phyloP scores from a whole-genome alignment of 2,329 filamentous ascomycete genomes.

The Alternaria sp. region DNA sequence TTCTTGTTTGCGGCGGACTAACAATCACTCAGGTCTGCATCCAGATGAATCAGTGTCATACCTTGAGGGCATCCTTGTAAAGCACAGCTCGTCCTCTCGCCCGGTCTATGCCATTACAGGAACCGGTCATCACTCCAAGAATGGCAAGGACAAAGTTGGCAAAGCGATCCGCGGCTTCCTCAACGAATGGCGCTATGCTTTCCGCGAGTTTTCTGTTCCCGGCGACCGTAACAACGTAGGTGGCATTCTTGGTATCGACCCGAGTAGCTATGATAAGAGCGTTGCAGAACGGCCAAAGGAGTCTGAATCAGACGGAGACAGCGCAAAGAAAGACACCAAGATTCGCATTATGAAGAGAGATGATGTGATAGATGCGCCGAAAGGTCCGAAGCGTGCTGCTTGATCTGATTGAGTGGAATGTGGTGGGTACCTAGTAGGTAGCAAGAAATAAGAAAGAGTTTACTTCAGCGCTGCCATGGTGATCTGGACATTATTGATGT shows the following conservation, averaged over 20 bases:
- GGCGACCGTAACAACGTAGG: slow-evolving; percentile 88
- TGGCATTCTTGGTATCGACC: slow-evolving; percentile 70
- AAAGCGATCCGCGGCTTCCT: slow-evolving; percentile 90
- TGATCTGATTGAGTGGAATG: slow-evolving; percentile 23
- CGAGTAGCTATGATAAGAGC: slow-evolving; percentile 65
- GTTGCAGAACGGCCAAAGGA: slow-evolving; percentile 49
- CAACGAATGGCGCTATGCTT: slow-evolving; percentile 95
- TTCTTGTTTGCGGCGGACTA: slow-evolving; percentile 8
- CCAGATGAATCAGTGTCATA: slow-evolving; percentile 97
- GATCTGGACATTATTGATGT: not conserved
- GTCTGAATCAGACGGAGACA: slow-evolving; percentile 39
- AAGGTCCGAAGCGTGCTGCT: slow-evolving; percentile 46
- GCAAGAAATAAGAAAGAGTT: slow-evolving; percentile 42
- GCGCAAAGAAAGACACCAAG: slow-evolving; percentile 46
- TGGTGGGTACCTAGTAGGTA: slow-evolving; percentile 30
- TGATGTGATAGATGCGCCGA: slow-evolving; percentile 48
- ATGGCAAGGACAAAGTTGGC: slow-evolving; percentile 97
- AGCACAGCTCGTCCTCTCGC: slow-evolving; percentile 74
- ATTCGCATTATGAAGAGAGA: slow-evolving; percentile 52
- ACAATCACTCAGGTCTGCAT: slow-evolving; percentile 71
- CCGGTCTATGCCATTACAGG: slow-evolving; percentile 96
- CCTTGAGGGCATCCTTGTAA: slow-evolving; percentile 83
- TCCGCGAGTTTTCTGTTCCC: slow-evolving; percentile 93
- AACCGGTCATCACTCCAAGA: slow-evolving; percentile 97
- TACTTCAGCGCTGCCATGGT: slow-evolving; percentile 20